phyloP scores from a whole-genome alignment of 345 rosid species.

The Geranium brycei region DNA sequence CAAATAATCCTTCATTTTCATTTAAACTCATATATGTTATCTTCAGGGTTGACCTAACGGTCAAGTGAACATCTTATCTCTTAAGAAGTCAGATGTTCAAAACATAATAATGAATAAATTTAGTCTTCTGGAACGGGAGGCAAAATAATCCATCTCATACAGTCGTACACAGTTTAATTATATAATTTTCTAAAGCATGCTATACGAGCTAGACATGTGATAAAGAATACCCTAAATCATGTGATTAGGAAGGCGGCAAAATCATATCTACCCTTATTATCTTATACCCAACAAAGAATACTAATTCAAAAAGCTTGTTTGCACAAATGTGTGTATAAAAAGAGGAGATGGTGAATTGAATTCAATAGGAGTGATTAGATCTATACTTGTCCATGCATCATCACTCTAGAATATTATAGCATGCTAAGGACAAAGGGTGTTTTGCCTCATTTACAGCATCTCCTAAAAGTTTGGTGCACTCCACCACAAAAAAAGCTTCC shows the following conservation, averaged over 20 bases:
- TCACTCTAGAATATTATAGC: background rate
- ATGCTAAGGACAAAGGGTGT: background rate
- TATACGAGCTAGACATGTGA: background rate
- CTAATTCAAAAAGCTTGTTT: slow-evolving; percentile 8
- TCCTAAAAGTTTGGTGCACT: background rate
- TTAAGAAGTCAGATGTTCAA: too few relatives aligned
- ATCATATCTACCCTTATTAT: slow-evolving; percentile 10
- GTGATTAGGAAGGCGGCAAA: slow-evolving; percentile 9
- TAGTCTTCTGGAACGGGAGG: too few relatives aligned
- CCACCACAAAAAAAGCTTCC: too few relatives aligned
- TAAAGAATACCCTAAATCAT: background rate
- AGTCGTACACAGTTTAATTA: too few relatives aligned
- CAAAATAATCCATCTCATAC: too few relatives aligned
- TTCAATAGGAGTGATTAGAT: background rate
- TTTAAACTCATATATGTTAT: background rate
- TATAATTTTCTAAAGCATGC: background rate
- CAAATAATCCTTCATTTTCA: background rate
- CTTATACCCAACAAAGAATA: background rate
- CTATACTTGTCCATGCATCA: background rate
- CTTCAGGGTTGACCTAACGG: too few relatives aligned
- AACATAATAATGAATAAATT: too few relatives aligned
- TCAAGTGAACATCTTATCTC: too few relatives aligned
- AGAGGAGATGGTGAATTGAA: too few relatives aligned
- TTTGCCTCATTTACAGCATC: background rate
- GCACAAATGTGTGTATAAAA: slow-evolving; percentile 9